Evolutionary conservation across 2,329 filamentous ascomycete genomes (phyloP).

Genomic region (Polychaeton citri): DNA sequence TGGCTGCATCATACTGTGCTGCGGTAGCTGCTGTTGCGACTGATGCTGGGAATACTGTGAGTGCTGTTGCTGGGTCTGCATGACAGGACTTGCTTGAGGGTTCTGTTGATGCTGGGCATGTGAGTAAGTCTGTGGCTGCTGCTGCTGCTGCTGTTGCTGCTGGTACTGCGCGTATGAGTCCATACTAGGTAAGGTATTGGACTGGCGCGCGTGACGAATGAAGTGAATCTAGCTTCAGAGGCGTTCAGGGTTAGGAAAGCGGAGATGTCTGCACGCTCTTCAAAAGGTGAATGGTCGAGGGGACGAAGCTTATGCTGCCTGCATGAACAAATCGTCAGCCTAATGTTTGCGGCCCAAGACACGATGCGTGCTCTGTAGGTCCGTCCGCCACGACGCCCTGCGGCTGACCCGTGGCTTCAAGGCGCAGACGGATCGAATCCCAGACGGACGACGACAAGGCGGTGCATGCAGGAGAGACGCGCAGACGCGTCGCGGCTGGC

Average conservation of each 20-base stretch:
- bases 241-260: slow-evolving; percentile 35
- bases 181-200: slow-evolving; percentile 33
- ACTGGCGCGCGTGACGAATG: slow-evolving; percentile 30
- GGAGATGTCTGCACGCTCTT: slow-evolving; percentile 31
- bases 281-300: background rate
- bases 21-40: slow-evolving; percentile 44
- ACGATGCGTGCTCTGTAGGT: no score
- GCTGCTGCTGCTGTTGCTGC: slow-evolving; percentile 30
- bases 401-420: background rate
- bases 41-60: slow-evolving; percentile 45
- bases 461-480: background rate
- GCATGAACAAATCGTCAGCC: background rate
- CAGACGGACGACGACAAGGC: background rate
- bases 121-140: slow-evolving; percentile 25
- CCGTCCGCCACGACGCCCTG: background rate
- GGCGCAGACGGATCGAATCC: background rate
- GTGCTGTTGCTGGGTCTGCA: slow-evolving; percentile 53
- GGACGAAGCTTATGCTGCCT: background rate
- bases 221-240: slow-evolving; percentile 28
- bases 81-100: slow-evolving; percentile 55
- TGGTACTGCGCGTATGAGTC: slow-evolving; percentile 36
- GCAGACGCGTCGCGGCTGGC: background rate
- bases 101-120: slow-evolving; percentile 43
- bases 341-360: no score
- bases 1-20: slow-evolving; percentile 48